Evolutionary conservation across 2,329 filamentous ascomycete genomes (phyloP), one percentile per base, ranked within the genome.

Genomic region (Botrytis sinoallii): DNA sequence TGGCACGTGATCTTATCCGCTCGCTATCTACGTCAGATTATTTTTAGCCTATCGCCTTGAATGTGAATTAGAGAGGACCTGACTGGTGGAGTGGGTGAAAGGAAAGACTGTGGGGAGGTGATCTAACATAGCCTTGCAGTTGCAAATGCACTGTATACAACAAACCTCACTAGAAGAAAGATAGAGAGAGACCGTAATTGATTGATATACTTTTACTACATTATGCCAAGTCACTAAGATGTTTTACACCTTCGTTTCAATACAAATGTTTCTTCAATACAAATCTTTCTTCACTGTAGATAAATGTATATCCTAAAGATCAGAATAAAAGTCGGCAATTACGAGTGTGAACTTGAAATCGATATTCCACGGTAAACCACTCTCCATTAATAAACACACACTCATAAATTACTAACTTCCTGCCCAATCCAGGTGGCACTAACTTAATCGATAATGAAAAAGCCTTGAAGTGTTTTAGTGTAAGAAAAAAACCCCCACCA

Each of bases 61-160:
- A 40, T 68, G 46, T 55, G 32, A 40, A 55, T 65, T 44, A 22
- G 6, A 32, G 40, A 32, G 61, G 61, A 90, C 55, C 35, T 68
- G 48, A 57, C 18, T 55, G 66, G 66, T 25, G 9, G 7, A 29
- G 0, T 18, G 7, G 5, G 48, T 69, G 35, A 0, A 4, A 57
- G 1, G 18, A 32, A 42, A 4, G 22, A 69, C 32, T 9, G 16
- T 9, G 7, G 2, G 38, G 18, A 0, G 66, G 55, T 35, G 29
- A 14, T n/a, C 0, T 67, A 67, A 10, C 35, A 38, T 18, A 40
- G 9, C n/a, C n/a, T 1, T 42, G 14, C 18, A 1, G 35, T 18
- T 18, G 12, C 8, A n/a, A 12, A 29, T 29, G n/a, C 4, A 12
- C 48, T 14, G 25, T n/a, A 7, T 32, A 32, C 3, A 3, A 32